Conservation (phyloP, 768 basidiomycete species). For the Naematelia encephala region DNA sequence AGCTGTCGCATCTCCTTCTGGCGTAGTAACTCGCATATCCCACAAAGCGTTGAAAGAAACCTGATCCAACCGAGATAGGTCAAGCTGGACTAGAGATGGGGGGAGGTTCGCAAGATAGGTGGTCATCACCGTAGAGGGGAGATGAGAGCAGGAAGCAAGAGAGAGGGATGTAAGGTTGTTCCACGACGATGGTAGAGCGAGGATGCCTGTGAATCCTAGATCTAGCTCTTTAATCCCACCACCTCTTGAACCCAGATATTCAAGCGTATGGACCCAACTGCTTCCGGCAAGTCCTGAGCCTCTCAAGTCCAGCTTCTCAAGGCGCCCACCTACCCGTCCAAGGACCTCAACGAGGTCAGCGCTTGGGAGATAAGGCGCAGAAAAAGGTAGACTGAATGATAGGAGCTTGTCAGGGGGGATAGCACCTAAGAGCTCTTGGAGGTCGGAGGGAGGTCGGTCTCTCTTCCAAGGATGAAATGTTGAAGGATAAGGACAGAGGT, state of each 20-base stretch:
- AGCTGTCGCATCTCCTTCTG: constrained; percentile 3
- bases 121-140: constrained; percentile 12
- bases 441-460: constrained; percentile 11
- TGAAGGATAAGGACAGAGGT: constrained; percentile 32
- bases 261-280: constrained; percentile 18
- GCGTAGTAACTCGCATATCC: constrained; percentile 16
- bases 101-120: constrained; percentile 28
- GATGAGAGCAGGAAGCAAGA: constrained; percentile 25
- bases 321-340: constrained; percentile 14
- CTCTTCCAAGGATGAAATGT: background rate
- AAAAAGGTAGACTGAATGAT: constrained; percentile 29
- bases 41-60: constrained; percentile 20
- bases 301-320: constrained; percentile 31
- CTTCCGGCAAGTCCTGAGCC: constrained; percentile 20
- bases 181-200: constrained; percentile 15
- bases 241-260: constrained; percentile 3
- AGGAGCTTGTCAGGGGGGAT: constrained; percentile 25
- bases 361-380: constrained; percentile 25
- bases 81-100: constrained; percentile 15
- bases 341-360: constrained; percentile 19
- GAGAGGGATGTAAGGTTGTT: constrained; percentile 8
- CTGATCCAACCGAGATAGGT: constrained; percentile 34
- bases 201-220: constrained; percentile 33
- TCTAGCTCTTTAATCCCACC: constrained; percentile 24
- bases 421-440: constrained; percentile 9